These are phyloP conservation scores for Chrysochromulina parva DNA, from an alignment of 78 protist genomes.

Conservation along the genomic window DNA sequence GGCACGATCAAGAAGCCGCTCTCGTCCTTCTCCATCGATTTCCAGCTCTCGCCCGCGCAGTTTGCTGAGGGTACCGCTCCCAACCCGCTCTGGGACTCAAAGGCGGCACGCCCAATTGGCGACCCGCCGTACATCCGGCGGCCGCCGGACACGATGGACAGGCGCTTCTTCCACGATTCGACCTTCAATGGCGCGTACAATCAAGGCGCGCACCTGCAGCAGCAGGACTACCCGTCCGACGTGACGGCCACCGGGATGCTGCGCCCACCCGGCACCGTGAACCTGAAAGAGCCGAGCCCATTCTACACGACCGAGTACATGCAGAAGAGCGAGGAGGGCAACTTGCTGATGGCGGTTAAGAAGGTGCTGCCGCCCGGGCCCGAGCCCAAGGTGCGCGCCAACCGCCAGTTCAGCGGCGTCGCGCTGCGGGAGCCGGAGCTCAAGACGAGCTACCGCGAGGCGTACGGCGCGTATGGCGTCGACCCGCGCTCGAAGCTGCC, in stretches of 20 bases:
- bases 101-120: background rate
- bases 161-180: background rate
- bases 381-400: no score
- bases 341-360: no score
- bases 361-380: no score
- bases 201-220: background rate
- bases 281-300: background rate
- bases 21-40: background rate
- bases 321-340: background rate
- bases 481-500: no score
- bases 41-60: background rate
- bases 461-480: no score
- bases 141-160: background rate
- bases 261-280: background rate
- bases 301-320: background rate
- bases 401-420: no score
- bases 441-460: no score
- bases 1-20: background rate
- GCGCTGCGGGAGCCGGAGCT: no score
- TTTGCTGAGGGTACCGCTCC: background rate
- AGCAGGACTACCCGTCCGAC: background rate
- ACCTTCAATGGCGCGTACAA: background rate
- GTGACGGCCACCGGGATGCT: background rate
- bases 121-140: background rate
- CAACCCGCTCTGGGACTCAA: background rate